These are phyloP conservation scores for Solanum tarijense DNA, from an alignment of 257 asterid species.

Conservation along the genomic window DNA sequence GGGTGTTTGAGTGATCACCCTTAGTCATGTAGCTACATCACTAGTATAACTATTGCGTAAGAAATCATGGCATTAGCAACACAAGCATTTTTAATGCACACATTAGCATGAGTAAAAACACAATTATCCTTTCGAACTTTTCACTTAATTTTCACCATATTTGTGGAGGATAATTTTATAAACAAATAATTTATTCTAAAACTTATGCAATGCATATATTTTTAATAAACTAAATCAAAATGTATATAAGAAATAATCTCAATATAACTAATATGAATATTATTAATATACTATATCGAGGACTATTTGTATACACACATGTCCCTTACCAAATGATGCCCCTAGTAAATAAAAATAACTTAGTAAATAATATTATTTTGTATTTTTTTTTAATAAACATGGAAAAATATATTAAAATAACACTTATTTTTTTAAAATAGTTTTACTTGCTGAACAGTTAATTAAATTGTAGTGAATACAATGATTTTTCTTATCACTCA, in stretches of 20 bases:
- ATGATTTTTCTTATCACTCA: slow-evolving; percentile 48
- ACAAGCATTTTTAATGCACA: not conserved
- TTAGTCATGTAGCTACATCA: too few relatives aligned
- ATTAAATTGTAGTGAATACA: slow-evolving; percentile 39
- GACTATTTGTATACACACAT: not conserved
- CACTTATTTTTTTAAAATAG: too few relatives aligned
- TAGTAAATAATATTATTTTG: not conserved
- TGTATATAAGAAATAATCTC: not conserved
- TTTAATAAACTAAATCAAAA: not conserved
- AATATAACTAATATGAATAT: not conserved
- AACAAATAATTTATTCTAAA: not conserved
- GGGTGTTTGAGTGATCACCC: not conserved
- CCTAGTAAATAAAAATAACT: not conserved
- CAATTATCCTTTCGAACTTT: fast-evolving
- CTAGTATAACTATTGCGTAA: not conserved
- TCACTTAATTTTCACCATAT: not conserved
- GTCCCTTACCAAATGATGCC: not conserved
- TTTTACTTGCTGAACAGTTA: not conserved
- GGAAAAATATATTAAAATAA: too few relatives aligned
- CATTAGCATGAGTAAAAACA: not conserved
- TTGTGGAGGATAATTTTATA: not conserved
- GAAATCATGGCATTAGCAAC: not conserved
- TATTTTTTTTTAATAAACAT: too few relatives aligned
- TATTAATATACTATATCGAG: too few relatives aligned
- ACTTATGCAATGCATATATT: not conserved